A percentile compares a stretch with the other conserved stretches of the same genome.
Conservation (phyloP, 768 basidiomycete species). For the Boletellus sp. region DNA sequence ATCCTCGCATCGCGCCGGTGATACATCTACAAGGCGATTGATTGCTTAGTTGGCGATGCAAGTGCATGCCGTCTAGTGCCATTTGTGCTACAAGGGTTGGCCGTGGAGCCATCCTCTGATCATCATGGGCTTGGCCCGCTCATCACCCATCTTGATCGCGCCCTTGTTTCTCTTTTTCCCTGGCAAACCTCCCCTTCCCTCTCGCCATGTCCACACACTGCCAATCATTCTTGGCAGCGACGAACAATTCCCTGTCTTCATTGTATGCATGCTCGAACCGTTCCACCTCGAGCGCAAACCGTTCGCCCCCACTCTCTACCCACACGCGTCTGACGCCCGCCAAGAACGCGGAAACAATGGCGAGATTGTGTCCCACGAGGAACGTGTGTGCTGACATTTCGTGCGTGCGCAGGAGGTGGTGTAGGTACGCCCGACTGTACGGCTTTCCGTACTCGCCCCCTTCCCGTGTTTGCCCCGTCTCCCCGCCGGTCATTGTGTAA, state of each 20-base stretch:
- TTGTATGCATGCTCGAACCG: slow-evolving; percentile 53
- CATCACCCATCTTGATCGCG: neutral
- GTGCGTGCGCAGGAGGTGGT: slow-evolving; percentile 84
- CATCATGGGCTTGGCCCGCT: neutral
- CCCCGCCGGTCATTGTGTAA: slow-evolving; percentile 1
- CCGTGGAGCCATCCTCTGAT: neutral
- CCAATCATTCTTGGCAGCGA: slow-evolving; percentile 56
- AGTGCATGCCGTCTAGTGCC: too few species aligned
- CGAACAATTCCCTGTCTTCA: slow-evolving; percentile 41
- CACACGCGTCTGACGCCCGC: slow-evolving; percentile 46
- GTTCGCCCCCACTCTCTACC: neutral
- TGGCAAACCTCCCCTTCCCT: slow-evolving; percentile 69
- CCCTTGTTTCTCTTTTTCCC: slow-evolving; percentile 50
- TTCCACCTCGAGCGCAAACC: slow-evolving; percentile 45
- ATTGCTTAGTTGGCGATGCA: too few species aligned
- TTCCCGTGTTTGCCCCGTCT: neutral
- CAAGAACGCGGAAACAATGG: slow-evolving; percentile 65
- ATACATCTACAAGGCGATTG: too few species aligned
- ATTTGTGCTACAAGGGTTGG: too few species aligned
- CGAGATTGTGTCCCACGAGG: slow-evolving; percentile 71
- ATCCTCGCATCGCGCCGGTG: too few species aligned
- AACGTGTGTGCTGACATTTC: slow-evolving; percentile 85
- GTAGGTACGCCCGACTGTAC: slow-evolving; percentile 61
- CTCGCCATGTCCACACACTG: slow-evolving; percentile 62
- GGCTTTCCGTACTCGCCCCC: slow-evolving; percentile 26